phyloP scores from a whole-genome alignment of 352 stramenopile genomes.

The Pythium phragmiticola region DNA sequence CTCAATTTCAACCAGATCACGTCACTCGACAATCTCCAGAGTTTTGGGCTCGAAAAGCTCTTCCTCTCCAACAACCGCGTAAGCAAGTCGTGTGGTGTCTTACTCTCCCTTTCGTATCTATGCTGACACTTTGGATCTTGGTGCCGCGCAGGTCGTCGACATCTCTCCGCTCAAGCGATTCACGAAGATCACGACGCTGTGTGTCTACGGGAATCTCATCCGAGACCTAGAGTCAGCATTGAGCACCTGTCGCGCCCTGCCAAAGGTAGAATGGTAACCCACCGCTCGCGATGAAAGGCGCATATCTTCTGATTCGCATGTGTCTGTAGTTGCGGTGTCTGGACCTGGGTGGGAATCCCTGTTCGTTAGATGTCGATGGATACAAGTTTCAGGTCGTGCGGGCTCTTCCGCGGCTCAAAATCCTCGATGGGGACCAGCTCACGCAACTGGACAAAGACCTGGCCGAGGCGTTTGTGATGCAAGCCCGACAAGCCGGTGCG shows the following conservation, averaged over 20 bases:
- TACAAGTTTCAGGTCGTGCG: constrained; percentile 79
- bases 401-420: constrained; percentile 58
- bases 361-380: constrained; percentile 48
- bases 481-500: constrained; percentile 13
- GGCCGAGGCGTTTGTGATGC: constrained; percentile 53
- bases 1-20: constrained; percentile 46
- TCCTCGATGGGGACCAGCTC: constrained; percentile 69
- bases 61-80: constrained; percentile 38
- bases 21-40: constrained; percentile 35
- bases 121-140: neutral
- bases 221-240: constrained; percentile 27
- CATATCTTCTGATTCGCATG: neutral
- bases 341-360: constrained; percentile 77
- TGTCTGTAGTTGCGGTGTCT: constrained; percentile 51
- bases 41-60: constrained; percentile 37
- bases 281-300: too few species aligned
- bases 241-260: constrained; percentile 28
- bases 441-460: constrained; percentile 76
- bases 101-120: neutral
- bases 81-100: neutral
- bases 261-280: constrained; percentile 22
- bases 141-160: constrained; percentile 21
- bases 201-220: constrained; percentile 35
- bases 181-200: constrained; percentile 32
- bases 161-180: constrained; percentile 29